Percentiles rank a stretch among this genome's conserved stretches.
These are phyloP conservation scores for Themeda triandra DNA, from an alignment of 176 grass and related monocot genomes.

Conservation along the genomic window DNA sequence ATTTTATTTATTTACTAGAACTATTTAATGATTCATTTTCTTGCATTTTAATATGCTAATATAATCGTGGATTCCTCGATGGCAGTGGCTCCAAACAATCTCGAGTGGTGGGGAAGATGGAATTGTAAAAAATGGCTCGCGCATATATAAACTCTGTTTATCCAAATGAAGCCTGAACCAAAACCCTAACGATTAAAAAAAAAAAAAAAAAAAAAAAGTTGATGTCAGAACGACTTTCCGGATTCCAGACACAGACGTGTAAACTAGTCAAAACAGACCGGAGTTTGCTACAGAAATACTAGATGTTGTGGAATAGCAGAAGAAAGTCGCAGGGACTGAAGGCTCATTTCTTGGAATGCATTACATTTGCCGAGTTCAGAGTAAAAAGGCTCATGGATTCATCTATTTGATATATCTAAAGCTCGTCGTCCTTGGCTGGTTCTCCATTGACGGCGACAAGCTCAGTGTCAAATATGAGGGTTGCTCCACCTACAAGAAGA, in stretches of 20 bases:
- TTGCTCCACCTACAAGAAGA: slow-evolving; percentile 70
- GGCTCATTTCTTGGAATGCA: neutral
- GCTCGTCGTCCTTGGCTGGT: slow-evolving; percentile 48
- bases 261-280: neutral
- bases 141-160: neutral
- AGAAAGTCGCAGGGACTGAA: neutral
- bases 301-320: neutral
- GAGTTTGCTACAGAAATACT: neutral
- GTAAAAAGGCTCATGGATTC: neutral
- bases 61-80: neutral
- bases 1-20: too few relatives aligned
- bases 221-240: neutral
- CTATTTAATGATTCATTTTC: neutral
- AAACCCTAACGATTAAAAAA: neutral
- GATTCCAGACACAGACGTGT: neutral
- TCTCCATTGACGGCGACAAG: slow-evolving; percentile 90
- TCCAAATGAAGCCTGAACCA: neutral
- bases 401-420: slow-evolving; percentile 44
- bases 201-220: neutral
- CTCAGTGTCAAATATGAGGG: slow-evolving; percentile 93
- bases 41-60: neutral
- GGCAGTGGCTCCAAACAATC: neutral
- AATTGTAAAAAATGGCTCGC: neutral
- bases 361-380: neutral
- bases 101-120: neutral